These are phyloP conservation scores for Kazachstania africana DNA, from an alignment of 805 yeast species.

Conservation along the genomic window DNA sequence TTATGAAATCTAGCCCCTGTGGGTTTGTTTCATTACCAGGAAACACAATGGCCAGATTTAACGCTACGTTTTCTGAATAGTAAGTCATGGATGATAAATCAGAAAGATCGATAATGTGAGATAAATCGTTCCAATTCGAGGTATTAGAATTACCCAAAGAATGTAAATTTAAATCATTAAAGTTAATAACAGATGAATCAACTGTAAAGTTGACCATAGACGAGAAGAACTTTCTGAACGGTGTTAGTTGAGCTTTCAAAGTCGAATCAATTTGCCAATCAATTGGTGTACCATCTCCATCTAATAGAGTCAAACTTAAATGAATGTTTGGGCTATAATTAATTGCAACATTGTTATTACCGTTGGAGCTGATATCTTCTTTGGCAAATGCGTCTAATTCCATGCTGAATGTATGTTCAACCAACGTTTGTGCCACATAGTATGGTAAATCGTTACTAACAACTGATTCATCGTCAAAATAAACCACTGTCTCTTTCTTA, in stretches of 20 bases:
- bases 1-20: constrained; percentile 32
- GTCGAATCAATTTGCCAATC: constrained; percentile 64
- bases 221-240: constrained; percentile 41
- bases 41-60: constrained; percentile 51
- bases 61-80: constrained; percentile 48
- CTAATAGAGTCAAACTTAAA: constrained; percentile 61
- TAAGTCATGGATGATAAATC: constrained; percentile 47
- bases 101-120: constrained; percentile 72
- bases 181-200: constrained; percentile 70
- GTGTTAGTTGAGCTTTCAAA: constrained; percentile 37
- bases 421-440: constrained; percentile 40
- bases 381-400: constrained; percentile 20
- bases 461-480: constrained; percentile 29
- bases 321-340: constrained; percentile 51
- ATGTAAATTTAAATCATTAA: constrained; percentile 27
- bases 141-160: constrained; percentile 7
- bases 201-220: constrained; percentile 60
- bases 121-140: constrained; percentile 42
- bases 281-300: constrained; percentile 55
- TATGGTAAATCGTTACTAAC: constrained; percentile 53
- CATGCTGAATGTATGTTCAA: constrained; percentile 34
- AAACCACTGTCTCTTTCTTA: constrained; percentile 28
- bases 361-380: constrained; percentile 1
- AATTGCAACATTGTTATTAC: constrained; percentile 19
- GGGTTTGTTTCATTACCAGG: constrained; percentile 17